Base-by-base conservation (phyloP, 1,284 basidiomycete genomes). In the Cutaneotrichosporon mucoides region DNA sequence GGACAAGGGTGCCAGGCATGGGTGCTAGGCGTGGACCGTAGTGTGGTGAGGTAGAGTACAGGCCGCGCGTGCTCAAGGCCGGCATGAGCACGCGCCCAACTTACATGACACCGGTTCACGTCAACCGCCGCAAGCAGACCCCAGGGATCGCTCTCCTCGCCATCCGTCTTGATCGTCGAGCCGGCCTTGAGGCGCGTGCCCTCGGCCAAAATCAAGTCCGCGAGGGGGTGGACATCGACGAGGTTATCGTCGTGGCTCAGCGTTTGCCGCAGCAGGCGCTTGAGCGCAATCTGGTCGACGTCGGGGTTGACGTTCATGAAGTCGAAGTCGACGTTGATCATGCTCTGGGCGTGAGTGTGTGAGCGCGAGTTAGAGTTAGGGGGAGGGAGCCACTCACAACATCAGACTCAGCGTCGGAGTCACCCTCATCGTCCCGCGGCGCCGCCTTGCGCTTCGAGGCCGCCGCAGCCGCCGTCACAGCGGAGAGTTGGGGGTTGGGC, bases 161-260 rank as follows among this genome's bases (percentile, higher is more conserved):
- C 92, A 70, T 95, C 92, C 13, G 88, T 90, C 79, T 96, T 96
- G 71, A 96, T 86, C 1, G 90, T 92, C 36, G 88, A 89, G n/a
- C 92, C 92, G 0, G 72, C 69, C 6, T 60, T 60, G 44, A 73
- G 53, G 13, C 75, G 60, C 7, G 92, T 84, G 4, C 84, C 82
- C 52, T 77, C 72, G 9, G 66, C 65, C 15, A 92, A 78, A 13
- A 95, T 85, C 34, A 93, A 81, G 58, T 93, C 88, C 0, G 88
- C 84, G 3, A 96, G 82, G 4, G 87, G 85, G 59, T 88, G 83
- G 0, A 88, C 78, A 64, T 87, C 81, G 51, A 96, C 80, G 4
- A 80, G 70, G 53, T 89, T 84, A 0, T 89, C 85, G 75, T 95
- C 92, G n/a, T 84, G 80, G 60, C 88, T 86, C 66, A 95, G 86